These are phyloP conservation scores for Austroboletus eburneus DNA, from an alignment of 768 basidiomycete genomes.

Conservation along the genomic window DNA sequence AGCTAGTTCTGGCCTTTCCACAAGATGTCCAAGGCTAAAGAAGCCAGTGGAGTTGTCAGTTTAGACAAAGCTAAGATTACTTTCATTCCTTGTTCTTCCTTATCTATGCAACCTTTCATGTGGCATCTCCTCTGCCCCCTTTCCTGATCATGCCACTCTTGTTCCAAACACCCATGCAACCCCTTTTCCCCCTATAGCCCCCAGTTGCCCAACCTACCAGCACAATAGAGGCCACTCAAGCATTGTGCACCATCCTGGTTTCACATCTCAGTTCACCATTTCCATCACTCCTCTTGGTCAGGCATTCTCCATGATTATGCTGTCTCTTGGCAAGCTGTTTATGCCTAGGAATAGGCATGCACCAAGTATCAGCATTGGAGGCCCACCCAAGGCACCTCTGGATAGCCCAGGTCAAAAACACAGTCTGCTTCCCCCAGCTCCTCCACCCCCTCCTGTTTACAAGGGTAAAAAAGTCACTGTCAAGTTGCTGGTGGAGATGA, in stretches of 20 bases:
- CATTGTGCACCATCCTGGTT: constrained; percentile 60
- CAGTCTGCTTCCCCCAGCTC: constrained; percentile 51
- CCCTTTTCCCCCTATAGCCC: constrained; percentile 53
- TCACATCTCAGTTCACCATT: constrained; percentile 50
- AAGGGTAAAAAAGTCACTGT: constrained; percentile 68
- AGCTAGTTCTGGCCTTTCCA: constrained; percentile 95
- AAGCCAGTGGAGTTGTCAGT: constrained; percentile 56
- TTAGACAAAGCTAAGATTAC: constrained; percentile 39
- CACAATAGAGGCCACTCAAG: constrained; percentile 59
- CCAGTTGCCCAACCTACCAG: constrained; percentile 44
- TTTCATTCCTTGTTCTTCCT: not conserved
- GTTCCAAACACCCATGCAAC: constrained; percentile 72
- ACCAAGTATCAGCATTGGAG: constrained; percentile 67
- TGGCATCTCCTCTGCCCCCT: constrained; percentile 47
- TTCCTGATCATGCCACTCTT: constrained; percentile 43
- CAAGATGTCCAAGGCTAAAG: constrained; percentile 66
- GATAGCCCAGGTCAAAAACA: constrained; percentile 78
- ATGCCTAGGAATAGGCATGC: constrained; percentile 62
- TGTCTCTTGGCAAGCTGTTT: constrained; percentile 46
- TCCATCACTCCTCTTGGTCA: constrained; percentile 60
- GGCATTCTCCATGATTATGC: constrained; percentile 51
- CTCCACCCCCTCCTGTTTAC: constrained; percentile 29
- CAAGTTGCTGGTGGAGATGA: constrained; percentile 70
- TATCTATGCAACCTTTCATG: constrained; percentile 29
- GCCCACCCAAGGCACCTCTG: constrained; percentile 80